A percentile compares a stretch with the other conserved stretches of the same genome.
Evolutionary conservation across 352 stramenopile species (phyloP).

Genomic region (Pythium rishiriense): DNA sequence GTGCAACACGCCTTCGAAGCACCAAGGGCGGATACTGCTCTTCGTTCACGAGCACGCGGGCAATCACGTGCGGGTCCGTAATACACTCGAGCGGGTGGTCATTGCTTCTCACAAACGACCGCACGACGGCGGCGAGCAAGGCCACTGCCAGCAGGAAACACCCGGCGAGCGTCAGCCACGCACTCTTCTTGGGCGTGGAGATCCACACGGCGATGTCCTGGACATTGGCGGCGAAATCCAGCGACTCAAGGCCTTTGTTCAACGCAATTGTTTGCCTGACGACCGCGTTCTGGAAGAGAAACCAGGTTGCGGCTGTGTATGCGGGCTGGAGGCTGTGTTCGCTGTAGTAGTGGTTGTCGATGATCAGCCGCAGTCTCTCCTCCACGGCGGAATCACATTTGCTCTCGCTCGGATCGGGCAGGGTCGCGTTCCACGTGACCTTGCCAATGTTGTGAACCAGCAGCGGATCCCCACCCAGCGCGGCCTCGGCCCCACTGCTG

Average conservation of each 20-base stretch:
- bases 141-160: not conserved
- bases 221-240: not conserved
- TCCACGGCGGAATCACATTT: no score
- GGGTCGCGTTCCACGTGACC: not conserved
- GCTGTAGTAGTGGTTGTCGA: conserved; percentile 17
- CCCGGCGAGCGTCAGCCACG: conserved; percentile 2
- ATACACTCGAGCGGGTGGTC: not conserved
- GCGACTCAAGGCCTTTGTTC: not conserved
- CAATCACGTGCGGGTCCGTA: not conserved
- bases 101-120: not conserved
- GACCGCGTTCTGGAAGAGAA: conserved; percentile 10
- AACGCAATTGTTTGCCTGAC: not conserved
- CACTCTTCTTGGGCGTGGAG: not conserved
- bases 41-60: conserved; percentile 3
- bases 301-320: conserved; percentile 8
- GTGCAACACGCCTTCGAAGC: not conserved
- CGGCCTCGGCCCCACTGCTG: not conserved
- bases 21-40: not conserved
- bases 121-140: not conserved
- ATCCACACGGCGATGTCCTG: conserved; percentile 8
- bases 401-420: no score
- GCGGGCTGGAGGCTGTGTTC: conserved; percentile 10
- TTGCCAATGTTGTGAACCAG: not conserved
- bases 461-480: not conserved
- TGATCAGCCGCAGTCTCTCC: not conserved